Evolutionary conservation across 495 filamentous ascomycete genomes (phyloP), one percentile per base, ranked within the genome.

Genomic region (Penicillium crystallinum): DNA sequence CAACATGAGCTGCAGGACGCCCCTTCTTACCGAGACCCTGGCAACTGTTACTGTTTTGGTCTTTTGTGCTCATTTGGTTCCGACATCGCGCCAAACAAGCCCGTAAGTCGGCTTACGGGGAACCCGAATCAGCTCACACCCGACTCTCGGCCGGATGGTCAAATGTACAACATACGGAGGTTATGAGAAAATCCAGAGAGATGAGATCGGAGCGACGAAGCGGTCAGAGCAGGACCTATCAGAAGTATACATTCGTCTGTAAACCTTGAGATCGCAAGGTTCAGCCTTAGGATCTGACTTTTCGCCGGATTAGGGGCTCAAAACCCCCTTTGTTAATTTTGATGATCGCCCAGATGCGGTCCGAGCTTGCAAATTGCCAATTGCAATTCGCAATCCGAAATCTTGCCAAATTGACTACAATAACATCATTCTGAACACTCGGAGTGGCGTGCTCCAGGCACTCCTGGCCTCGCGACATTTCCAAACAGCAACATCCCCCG

Each of bases 241-340:
- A 45, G 29, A 33, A 34, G 30, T 11, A 40, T 45, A 18, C 19
- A 27, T 9, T 44, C 19, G 30, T 31, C 21, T 11, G n/a, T 15
- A 29, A 36, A 45, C 44, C 31, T 47, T 46, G 25, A 40, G 22
- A 46, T 29, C n/a, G 38, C 31, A 62, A 37, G 55, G 58, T 57
- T 62, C 56, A 57, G 56, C 53, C 56, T 39, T 51, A 53, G 52
- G 27, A 61, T 57, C 55, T 55, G 54, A 55, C 52, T 56, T 44
- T 54, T 36, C 23, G 39, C 37, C 25, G 47, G 36, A 33, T 49
- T 49, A 15, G 19, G 21, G 44, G 56, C n/a, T 17, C 5, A 4
- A 8, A 36, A 6, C 1, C 45, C 45, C 52, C 10, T 39, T 15
- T 3, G 11, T 39, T 15, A 1, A 47, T 1, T 36, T 12, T 11